phyloP scores from a whole-genome alignment of 2,329 filamentous ascomycete genomes.

The Leptographium procerum region DNA sequence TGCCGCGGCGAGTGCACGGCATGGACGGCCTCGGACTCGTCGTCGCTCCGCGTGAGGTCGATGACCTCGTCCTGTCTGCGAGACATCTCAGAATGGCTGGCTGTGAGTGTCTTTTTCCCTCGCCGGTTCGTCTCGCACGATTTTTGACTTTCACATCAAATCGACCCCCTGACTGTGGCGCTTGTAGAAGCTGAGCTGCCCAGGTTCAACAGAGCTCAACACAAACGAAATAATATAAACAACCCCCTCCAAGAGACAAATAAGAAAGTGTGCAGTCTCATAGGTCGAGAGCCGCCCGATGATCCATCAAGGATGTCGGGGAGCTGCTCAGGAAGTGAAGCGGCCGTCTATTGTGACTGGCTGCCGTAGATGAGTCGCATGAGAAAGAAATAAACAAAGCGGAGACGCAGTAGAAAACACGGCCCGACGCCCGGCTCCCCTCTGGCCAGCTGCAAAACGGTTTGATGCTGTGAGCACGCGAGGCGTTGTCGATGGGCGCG shows the following conservation, averaged over 20 bases:
- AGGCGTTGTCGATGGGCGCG: neutral
- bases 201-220: no score
- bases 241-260: neutral
- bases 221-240: neutral
- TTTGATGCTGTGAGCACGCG: neutral
- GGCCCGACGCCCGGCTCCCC: neutral
- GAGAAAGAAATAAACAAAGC: neutral
- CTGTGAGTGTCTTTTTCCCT: neutral
- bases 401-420: neutral
- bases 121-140: neutral
- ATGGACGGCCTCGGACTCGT: conserved; percentile 3
- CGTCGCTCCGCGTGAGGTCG: conserved; percentile 11
- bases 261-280: neutral
- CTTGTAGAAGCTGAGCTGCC: no score
- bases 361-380: neutral
- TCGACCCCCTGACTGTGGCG: no score
- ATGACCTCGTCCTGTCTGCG: conserved; percentile 7
- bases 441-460: neutral
- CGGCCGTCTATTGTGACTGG: neutral
- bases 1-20: conserved; percentile 1
- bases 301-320: neutral
- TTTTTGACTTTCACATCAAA: neutral
- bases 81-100: conserved; percentile 2
- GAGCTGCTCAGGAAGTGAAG: neutral
- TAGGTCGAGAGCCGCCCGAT: neutral